Base-by-base conservation (phyloP, 164 flowering plant species). In the Aristolochia contorta region DNA sequence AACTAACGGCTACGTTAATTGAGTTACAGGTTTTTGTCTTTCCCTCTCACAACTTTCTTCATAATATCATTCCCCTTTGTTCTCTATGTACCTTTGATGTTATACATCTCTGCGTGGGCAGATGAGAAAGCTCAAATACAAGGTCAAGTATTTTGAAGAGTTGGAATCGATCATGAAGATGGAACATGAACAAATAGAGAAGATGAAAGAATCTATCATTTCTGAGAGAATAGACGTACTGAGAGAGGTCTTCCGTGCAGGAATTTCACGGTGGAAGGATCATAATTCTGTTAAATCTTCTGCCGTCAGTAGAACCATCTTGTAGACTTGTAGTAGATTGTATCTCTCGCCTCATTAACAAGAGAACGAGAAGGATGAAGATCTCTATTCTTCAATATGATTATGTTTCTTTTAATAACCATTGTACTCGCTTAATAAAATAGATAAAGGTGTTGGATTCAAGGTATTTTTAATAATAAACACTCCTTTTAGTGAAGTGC, bases 151-250 rank as follows among this genome's bases (percentile, higher is more conserved):
- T 74, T 73, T 88, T 56, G 86, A 84, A 53, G 89, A 88, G 23
- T 70, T 88, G 68, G 86, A 79, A 71, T 47, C 61, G 73, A 72
- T 88, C 12, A 88, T 86, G 96, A 85, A 88, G 59, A 80, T 80
- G 68, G 91, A 90, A 65, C 64, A 75, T 43, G 63, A 56, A 33
- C 77, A 72, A 51, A 67, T 90, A 47, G 79, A 78, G 70, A 81
- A 80, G 55, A 52, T 78, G 56, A 79, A 84, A 71, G 81, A 84
- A 37, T 68, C 72, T 30, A 62, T 90, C 30, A n/a, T 81, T 43
- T 60, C 65, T 22, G 84, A 90, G 62, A 67, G 86, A 64, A 67
- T 90, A 32, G 65, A 69, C 46, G 68, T 78, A 52, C 53, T 88
- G 56, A 77, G 72, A 52, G 65, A 37, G 62, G 63, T 67, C 32